Conservation (phyloP, 2,329 filamentous ascomycete genomes). For the Fusarium foetens region DNA sequence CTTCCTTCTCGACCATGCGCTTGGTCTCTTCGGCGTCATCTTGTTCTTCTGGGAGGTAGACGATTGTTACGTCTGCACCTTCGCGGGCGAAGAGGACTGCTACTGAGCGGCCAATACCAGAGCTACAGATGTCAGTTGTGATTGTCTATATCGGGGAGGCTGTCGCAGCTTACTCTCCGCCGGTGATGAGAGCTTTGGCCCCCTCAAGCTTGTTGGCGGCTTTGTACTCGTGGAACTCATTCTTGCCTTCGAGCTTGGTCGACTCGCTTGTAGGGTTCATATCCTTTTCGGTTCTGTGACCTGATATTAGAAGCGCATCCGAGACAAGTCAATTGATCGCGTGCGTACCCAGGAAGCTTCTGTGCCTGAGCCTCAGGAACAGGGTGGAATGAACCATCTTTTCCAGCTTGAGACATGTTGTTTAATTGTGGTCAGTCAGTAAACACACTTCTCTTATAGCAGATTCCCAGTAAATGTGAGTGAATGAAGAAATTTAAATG, state of each 20-base stretch:
- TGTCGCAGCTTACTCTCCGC: conserved; percentile 58
- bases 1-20: conserved; percentile 61
- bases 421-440: neutral
- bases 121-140: conserved; percentile 46
- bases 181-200: conserved; percentile 64
- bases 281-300: conserved; percentile 48
- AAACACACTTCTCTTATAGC: neutral
- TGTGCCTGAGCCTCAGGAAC: conserved; percentile 50
- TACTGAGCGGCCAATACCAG: conserved; percentile 64
- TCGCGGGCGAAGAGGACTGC: conserved; percentile 67
- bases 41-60: conserved; percentile 66
- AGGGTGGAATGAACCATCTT: conserved; percentile 49
- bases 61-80: conserved; percentile 66
- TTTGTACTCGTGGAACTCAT: conserved; percentile 50
- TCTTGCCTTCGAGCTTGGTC: conserved; percentile 54
- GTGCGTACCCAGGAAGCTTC: conserved; percentile 50
- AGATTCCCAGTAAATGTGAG: neutral
- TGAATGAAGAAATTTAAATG: neutral
- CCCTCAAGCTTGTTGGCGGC: conserved; percentile 61
- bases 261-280: conserved; percentile 54
- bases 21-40: conserved; percentile 65
- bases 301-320: accelerated
- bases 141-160: accelerated
- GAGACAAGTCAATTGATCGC: neutral
- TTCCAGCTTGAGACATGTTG: conserved; percentile 31